A percentile compares a stretch with the other conserved stretches of the same genome.
Evolutionary conservation across 352 stramenopile species (phyloP).

Genomic region (Phytophthora litchii): DNA sequence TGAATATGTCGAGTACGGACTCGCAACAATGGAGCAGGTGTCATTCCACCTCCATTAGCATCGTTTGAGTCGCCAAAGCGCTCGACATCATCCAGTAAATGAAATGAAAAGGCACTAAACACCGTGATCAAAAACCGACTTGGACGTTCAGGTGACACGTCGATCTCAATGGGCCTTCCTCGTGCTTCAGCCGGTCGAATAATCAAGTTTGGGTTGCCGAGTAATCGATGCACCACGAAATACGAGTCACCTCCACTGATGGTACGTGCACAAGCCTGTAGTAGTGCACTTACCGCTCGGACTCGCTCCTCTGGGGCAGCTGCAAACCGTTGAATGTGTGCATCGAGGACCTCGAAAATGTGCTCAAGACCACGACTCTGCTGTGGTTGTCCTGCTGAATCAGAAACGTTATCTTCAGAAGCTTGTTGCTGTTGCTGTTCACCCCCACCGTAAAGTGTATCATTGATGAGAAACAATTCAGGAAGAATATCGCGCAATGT

Average conservation of each 20-base stretch:
- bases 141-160: conserved; percentile 58
- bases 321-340: conserved; percentile 71
- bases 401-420: conserved; percentile 6
- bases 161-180: conserved; percentile 75
- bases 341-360: conserved; percentile 83
- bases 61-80: conserved; percentile 55
- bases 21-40: conserved; percentile 60
- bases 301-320: conserved; percentile 68
- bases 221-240: conserved; percentile 75
- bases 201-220: conserved; percentile 76
- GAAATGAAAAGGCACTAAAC: conserved; percentile 79
- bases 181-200: conserved; percentile 74
- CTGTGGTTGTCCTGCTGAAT: conserved; percentile 14
- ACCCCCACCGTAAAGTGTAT: conserved; percentile 72
- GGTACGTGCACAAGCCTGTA: conserved; percentile 76
- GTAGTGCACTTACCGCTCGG: conserved; percentile 63
- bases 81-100: conserved; percentile 81
- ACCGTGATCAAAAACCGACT: conserved; percentile 78
- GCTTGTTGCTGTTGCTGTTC: conserved; percentile 44
- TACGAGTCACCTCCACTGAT: conserved; percentile 85
- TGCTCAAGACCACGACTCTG: conserved; percentile 70
- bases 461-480: conserved; percentile 81
- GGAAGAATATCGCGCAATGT: conserved; percentile 80
- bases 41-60: conserved; percentile 39
- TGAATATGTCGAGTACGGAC: conserved; percentile 80